phyloP scores from a whole-genome alignment of 108 stramenopile species.

The Skeletonema marinoi region DNA sequence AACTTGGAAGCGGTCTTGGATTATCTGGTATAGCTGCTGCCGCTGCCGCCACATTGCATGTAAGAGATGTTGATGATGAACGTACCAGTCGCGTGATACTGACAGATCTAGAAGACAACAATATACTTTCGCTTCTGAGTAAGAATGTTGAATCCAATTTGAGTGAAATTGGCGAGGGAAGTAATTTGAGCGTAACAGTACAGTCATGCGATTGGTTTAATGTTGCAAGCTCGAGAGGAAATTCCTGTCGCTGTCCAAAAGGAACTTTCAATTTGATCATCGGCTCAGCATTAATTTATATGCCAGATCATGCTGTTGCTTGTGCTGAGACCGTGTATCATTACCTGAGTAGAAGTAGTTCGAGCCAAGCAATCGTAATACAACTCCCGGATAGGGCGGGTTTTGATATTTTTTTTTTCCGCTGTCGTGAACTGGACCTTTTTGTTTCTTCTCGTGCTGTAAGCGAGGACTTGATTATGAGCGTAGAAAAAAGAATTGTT shows the following conservation, averaged over 20 bases:
- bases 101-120: slow-evolving; percentile 21
- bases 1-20: slow-evolving; percentile 39
- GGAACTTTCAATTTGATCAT: slow-evolving; percentile 34
- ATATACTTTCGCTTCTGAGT: slow-evolving; percentile 20
- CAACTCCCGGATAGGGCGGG: slow-evolving; percentile 35
- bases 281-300: slow-evolving; percentile 30
- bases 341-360: slow-evolving; percentile 4
- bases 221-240: background rate
- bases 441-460: slow-evolving; percentile 11
- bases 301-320: slow-evolving; percentile 29
- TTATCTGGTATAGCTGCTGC: slow-evolving; percentile 26
- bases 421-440: slow-evolving; percentile 24
- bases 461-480: slow-evolving; percentile 7
- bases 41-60: slow-evolving; percentile 1
- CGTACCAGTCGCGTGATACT: slow-evolving; percentile 12
- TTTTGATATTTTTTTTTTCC: slow-evolving; percentile 19
- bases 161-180: background rate
- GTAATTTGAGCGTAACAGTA: slow-evolving; percentile 3
- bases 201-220: slow-evolving; percentile 35
- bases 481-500: slow-evolving; percentile 17
- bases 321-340: slow-evolving; percentile 37
- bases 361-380: slow-evolving; percentile 26
- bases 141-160: slow-evolving; percentile 23
- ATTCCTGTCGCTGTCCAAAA: background rate
- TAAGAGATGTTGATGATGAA: background rate